A percentile compares a stretch with the other conserved stretches of the same genome.
Evolutionary conservation across 2,329 filamentous ascomycete genomes (phyloP).

Genomic region (Ophiostoma piceae): DNA sequence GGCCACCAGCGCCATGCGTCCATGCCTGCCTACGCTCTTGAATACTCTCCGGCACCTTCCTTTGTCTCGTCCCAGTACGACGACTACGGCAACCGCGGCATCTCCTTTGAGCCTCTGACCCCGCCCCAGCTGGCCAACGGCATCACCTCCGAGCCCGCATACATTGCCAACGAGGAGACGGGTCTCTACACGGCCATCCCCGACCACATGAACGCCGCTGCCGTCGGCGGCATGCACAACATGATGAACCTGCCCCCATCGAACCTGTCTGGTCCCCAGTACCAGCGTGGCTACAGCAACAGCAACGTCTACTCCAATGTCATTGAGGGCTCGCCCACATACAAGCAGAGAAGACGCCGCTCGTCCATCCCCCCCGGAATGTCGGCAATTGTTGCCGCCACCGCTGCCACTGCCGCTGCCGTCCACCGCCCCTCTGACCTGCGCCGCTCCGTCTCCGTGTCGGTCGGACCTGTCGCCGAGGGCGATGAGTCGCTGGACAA

Average conservation of each 20-base stretch:
- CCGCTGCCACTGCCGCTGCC: conserved; percentile 41
- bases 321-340: conserved; percentile 95
- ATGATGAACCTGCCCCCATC: conserved; percentile 88
- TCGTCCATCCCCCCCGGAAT: conserved; percentile 85
- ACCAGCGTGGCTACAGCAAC: conserved; percentile 63
- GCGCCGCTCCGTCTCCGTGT: conserved; percentile 81
- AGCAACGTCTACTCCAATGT: conserved; percentile 82
- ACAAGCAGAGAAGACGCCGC: conserved; percentile 91
- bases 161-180: conserved; percentile 97
- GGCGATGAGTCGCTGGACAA: conserved; percentile 72
- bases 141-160: conserved; percentile 82
- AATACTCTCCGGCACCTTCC: conserved; percentile 95
- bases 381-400: conserved; percentile 62
- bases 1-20: conserved; percentile 89
- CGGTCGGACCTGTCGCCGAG: conserved; percentile 75
- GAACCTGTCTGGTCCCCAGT: conserved; percentile 74
- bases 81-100: conserved; percentile 91
- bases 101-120: conserved; percentile 95
- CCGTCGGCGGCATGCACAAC: conserved; percentile 68
- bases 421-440: conserved; percentile 79
- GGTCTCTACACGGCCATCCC: conserved; percentile 93
- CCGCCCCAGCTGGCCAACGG: conserved; percentile 84
- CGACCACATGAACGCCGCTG: conserved; percentile 65
- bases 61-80: conserved; percentile 99
- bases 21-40: conserved; percentile 92